A percentile compares a stretch with the other conserved stretches of the same genome.
phyloP scores from a whole-genome alignment of 768 basidiomycete species.

The Tylopilus rubrobrunneus region DNA sequence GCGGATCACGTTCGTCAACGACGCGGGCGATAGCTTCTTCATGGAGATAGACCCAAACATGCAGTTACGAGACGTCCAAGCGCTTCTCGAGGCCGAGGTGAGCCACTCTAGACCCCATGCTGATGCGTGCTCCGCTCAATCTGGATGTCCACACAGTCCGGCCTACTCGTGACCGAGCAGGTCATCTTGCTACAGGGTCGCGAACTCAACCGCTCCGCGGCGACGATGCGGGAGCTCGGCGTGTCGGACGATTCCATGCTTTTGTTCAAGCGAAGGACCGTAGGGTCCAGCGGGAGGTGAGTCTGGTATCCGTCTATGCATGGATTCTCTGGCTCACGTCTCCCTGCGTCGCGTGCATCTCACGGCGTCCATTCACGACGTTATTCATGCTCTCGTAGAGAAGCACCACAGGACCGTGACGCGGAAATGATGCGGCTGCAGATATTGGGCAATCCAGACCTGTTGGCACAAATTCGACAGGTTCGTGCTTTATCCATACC shows the following conservation, averaged over 20 bases:
- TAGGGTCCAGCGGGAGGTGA: constrained; percentile 40
- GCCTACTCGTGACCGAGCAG: constrained; percentile 69
- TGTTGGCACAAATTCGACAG: constrained; percentile 70
- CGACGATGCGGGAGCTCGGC: constrained; percentile 65
- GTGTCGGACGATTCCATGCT: constrained; percentile 62
- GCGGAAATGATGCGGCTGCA: constrained; percentile 90
- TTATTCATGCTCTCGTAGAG: constrained; percentile 24
- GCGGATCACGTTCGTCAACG: constrained; percentile 71
- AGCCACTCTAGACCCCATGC: constrained; percentile 23
- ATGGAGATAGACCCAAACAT: constrained; percentile 88
- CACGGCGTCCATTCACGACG: not conserved
- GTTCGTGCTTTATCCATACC: constrained; percentile 34
- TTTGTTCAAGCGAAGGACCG: constrained; percentile 59
- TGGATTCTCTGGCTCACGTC: not conserved
- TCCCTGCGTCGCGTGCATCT: not conserved
- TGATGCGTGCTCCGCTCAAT: not conserved
- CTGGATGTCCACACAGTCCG: constrained; percentile 49
- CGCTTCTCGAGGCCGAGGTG: constrained; percentile 93
- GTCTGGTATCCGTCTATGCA: not conserved
- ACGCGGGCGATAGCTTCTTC: constrained; percentile 56
- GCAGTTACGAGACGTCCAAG: constrained; percentile 91
- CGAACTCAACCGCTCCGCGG: constrained; percentile 61
- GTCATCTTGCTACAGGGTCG: constrained; percentile 63
- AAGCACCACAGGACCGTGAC: constrained; percentile 58
- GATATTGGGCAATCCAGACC: constrained; percentile 73